Base-by-base conservation (phyloP, 2,329 filamentous ascomycete genomes). In the Neospermospora avenae region DNA sequence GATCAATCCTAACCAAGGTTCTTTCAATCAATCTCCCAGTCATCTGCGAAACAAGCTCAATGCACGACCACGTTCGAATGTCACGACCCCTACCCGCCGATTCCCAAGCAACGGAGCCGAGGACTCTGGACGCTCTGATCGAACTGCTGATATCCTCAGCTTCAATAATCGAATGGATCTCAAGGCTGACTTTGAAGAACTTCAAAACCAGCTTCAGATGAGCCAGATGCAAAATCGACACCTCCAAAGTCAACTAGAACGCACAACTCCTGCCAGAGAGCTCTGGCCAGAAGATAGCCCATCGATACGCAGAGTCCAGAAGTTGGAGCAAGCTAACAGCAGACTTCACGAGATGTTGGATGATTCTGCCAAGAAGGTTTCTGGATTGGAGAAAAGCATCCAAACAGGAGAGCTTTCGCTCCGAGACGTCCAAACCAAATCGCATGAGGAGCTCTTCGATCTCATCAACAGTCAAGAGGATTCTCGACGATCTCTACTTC, bases 221-320 rank as follows among this genome's bases (percentile, higher is more conserved):
- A 87, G 89, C 4, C 89, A 97, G 74, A 96, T 98, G 91, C 90
- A 96, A 69, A 97, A 96, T 75, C 87, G 90, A 35, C 93, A 98
- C 70, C 84, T 98, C 5, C 90, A 96, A 72, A 92, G 85, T 71
- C 92, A 97, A 72, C 78, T 97, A 44, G 89, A 93, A 41, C 85
- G 89, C 49, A 78, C 77, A 10, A 86, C 84, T 0, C 84, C 87
- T 3, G 77, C 76, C 5, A 82, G 82, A 24, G 87, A 90, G 59
- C 74, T 77, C 37, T 84, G 80, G 73, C 78, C 85, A 59, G 89
- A 93, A 42, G 87, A 95, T 46, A 93, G 87, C 67, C 90, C 91
- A 1, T 93, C 91, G 1, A 73, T 89, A 51, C 84, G 88, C 57
- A 87, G 95, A 16, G 88, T 96, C 69, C 89, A 96, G 72, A 93